Evolutionary conservation across 2,329 filamentous ascomycete species (phyloP).

Genomic region (Aquanectria penicillioides): DNA sequence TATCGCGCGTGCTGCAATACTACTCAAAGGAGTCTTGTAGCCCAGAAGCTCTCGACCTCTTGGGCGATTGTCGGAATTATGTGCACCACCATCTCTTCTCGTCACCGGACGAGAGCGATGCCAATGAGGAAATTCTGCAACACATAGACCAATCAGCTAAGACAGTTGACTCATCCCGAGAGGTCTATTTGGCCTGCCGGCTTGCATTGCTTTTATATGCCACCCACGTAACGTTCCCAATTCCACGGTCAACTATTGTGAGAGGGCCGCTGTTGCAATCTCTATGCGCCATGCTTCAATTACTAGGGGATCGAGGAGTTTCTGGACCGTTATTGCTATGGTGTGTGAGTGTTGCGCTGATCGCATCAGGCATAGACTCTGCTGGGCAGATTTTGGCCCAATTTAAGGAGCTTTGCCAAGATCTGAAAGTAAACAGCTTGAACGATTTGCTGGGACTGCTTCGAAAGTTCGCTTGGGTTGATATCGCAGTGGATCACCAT

Average conservation of each 20-base stretch:
- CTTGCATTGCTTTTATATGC: slow-evolving; percentile 15
- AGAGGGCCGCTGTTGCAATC: slow-evolving; percentile 4
- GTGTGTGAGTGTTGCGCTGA: slow-evolving; percentile 4
- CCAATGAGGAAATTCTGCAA: slow-evolving; percentile 8
- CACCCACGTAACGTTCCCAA: slow-evolving; percentile 17
- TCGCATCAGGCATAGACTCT: not conserved
- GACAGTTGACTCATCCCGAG: not conserved
- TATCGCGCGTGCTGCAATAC: slow-evolving; percentile 18
- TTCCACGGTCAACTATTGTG: slow-evolving; percentile 18
- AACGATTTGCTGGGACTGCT: slow-evolving; percentile 16
- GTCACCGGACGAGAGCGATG: slow-evolving; percentile 3
- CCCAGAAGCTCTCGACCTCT: slow-evolving; percentile 1
- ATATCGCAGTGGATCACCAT: slow-evolving; percentile 4
- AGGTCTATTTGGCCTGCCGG: slow-evolving; percentile 10
- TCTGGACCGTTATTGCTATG: not conserved
- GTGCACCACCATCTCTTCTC: slow-evolving; percentile 17
- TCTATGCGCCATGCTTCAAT: slow-evolving; percentile 4
- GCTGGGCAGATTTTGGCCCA: not conserved
- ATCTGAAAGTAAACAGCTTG: slow-evolving; percentile 1
- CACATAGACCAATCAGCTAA: not conserved
- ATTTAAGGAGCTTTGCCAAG: not conserved
- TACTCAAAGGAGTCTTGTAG: slow-evolving; percentile 1
- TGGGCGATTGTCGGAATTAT: slow-evolving; percentile 18
- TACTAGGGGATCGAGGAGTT: not conserved
- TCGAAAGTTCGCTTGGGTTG: slow-evolving; percentile 17